phyloP scores from a whole-genome alignment of 1,139 yeast species.

The Sugiyamaella grinbergsii region DNA sequence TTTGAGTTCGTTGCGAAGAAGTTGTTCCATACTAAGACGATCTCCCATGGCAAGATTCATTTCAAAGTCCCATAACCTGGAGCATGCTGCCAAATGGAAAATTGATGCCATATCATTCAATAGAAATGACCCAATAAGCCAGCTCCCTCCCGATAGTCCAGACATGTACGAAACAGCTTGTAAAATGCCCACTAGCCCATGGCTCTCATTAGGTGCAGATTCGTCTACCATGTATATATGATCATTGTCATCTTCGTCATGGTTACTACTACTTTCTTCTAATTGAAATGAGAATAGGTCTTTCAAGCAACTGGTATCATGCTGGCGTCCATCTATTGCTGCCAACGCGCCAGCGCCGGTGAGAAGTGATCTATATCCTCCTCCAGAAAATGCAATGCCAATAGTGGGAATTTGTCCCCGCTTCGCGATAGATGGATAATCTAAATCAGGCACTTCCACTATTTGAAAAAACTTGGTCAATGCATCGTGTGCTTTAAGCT shows the following conservation, averaged over 20 bases:
- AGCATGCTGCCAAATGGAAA: conserved; percentile 46
- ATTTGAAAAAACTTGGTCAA: conserved; percentile 42
- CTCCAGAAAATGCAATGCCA: conserved; percentile 69
- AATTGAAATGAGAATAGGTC: conserved; percentile 19
- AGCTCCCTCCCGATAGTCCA: conserved; percentile 81
- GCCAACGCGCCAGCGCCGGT: conserved; percentile 57
- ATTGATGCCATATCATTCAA: conserved; percentile 54
- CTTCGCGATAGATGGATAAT: conserved; percentile 25
- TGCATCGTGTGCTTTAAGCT: conserved; percentile 16
- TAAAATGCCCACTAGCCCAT: conserved; percentile 70
- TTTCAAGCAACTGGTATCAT: conserved; percentile 33
- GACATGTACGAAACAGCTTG: conserved; percentile 71
- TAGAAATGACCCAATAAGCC: conserved; percentile 78
- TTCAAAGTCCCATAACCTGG: conserved; percentile 66
- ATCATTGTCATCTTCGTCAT: conserved; percentile 2
- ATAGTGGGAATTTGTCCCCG: conserved; percentile 37
- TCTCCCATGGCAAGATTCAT: conserved; percentile 36
- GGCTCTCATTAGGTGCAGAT: conserved; percentile 38
- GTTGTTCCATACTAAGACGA: conserved; percentile 69
- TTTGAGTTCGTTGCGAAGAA: conserved; percentile 8
- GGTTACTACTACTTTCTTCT: neutral
- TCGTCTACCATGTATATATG: neutral
- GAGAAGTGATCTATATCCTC: conserved; percentile 71
- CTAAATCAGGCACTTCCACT: conserved; percentile 37
- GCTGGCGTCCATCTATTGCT: conserved; percentile 31